Percentiles rank a stretch among this genome's conserved stretches.
Evolutionary conservation across 768 basidiomycete species (phyloP).

Genomic region (Stropharia rugosoannulata): DNA sequence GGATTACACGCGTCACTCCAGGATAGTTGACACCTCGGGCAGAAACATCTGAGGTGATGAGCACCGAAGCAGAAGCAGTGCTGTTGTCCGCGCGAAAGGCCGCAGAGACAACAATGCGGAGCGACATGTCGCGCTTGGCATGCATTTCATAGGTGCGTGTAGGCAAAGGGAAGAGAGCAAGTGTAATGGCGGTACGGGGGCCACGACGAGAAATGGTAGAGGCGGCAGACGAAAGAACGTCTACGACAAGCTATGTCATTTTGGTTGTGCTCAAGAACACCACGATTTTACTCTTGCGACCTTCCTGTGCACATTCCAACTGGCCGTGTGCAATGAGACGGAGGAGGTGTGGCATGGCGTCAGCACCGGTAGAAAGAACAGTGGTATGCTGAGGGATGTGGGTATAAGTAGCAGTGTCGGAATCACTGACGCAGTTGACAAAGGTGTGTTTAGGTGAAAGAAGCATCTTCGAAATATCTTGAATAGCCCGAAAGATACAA

Average conservation of each 20-base stretch:
- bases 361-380: conserved; percentile 56
- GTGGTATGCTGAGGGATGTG: conserved; percentile 86
- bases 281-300: conserved; percentile 63
- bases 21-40: conserved; percentile 91
- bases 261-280: conserved; percentile 87
- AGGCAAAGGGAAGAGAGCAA: conserved; percentile 48
- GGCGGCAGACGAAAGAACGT: background rate
- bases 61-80: conserved; percentile 43
- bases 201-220: conserved; percentile 51
- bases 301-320: conserved; percentile 49
- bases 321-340: conserved; percentile 89
- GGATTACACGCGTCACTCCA: conserved; percentile 85
- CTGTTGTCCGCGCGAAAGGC: conserved; percentile 53
- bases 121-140: conserved; percentile 64
- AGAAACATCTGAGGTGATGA: conserved; percentile 87
- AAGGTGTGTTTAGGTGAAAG: conserved; percentile 63
- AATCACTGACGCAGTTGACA: conserved; percentile 69
- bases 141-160: conserved; percentile 80
- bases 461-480: conserved; percentile 61
- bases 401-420: conserved; percentile 64
- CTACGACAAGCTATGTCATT: conserved; percentile 72
- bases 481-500: conserved; percentile 74
- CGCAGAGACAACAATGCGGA: conserved; percentile 56
- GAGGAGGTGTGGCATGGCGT: conserved; percentile 79
- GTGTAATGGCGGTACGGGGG: background rate